Evolutionary conservation across 116 monocot species (phyloP), one percentile per base, ranked within the genome.

Genomic region (Zostera marina): DNA sequence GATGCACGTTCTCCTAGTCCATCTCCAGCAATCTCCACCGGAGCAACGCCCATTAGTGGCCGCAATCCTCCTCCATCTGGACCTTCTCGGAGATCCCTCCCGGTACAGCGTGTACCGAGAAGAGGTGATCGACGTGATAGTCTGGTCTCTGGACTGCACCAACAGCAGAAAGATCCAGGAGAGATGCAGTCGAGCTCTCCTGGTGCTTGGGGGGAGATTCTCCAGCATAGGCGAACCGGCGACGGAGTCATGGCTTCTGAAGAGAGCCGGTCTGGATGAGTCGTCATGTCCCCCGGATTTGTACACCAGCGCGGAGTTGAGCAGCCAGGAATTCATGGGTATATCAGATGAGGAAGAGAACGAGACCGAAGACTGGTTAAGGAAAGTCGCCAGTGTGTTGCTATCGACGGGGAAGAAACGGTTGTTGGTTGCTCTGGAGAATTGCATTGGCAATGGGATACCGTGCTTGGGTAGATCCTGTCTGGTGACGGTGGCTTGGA

Each of bases 1-100:
- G 40, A 86, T 92, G 92, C 92, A 92, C 64, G 74, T 92, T 15
- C 62, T 92, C 5, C 56, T 92, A 53, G 80, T 92, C 49, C 86
- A 86, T 68, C 86, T 92, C 42, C 85, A 86, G 54, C 85, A 83
- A 64, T 82, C 92, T 47, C 92, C 85, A 42, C 42, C 71, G n/a
- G 79, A 79, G 45, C 86, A 92, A 64, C 77, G 83, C 7, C 92
- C 92, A 24, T 55, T 92, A 9, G 92, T 80, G 40, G 92, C 87
- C 10, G 74, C 73, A 17, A 55, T 86, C 52, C 59, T 92, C 45
- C 66, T 86, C 44, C 77, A 70, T 52, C 80, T 92, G 47, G 92
- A 92, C 65, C 82, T 83, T 58, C 65, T 86, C 77, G 92, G 83
- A 52, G 87, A 83, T 65, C 70, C 72, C 73, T 65, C 63, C 22